Evolutionary conservation across 2,329 filamentous ascomycete genomes (phyloP), one percentile per base, ranked within the genome.

Genomic region (Trichophyton schoenleinii): DNA sequence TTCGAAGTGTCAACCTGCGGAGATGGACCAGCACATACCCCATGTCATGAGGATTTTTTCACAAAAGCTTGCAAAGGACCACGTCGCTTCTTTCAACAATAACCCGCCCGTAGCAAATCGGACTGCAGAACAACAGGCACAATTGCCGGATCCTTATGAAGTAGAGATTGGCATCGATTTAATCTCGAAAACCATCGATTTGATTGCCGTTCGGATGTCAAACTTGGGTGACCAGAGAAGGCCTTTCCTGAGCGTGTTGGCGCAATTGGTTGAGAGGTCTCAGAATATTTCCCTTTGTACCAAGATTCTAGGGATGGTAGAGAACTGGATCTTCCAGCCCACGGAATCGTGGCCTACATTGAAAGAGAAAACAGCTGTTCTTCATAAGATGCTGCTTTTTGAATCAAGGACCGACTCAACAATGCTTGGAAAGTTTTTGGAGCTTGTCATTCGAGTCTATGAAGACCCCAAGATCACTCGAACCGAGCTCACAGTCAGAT

Each of bases 301-400:
- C 69, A 96, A 96, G 76, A 91, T 99, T 60, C 78, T 99, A 31
- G 85, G 87, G 58, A 92, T 99, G 83, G 92, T 96, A 3, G 92
- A 97, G 71, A 83, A 81, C 36, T 99, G 95, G 95, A 89, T 99
- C 4, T 99, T 99, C 78, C 84, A 90, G 66, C 94, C 90, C 0
- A 91, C 90, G 62, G 94, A 96, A 65, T 94, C 91, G 1, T 96
- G 94, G 81, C 94, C 94, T 0, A 99, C 94, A 0, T 81, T 99
- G 1, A 99, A 99, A 73, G 95, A 99, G 75, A 99, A 99, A 78
- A 97, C 92, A 0, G 95, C 95, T 0, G 94, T 99, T 0, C 78
- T 99, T n/a, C 91, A 95, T 69, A 99, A 99, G 77, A 99, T 99
- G 94, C 78, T 97, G 15, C 86, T 91, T 0, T 99, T 99, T 67